Conservation (phyloP, 352 stramenopile genomes). For the Globisporangium uncinulatum region DNA sequence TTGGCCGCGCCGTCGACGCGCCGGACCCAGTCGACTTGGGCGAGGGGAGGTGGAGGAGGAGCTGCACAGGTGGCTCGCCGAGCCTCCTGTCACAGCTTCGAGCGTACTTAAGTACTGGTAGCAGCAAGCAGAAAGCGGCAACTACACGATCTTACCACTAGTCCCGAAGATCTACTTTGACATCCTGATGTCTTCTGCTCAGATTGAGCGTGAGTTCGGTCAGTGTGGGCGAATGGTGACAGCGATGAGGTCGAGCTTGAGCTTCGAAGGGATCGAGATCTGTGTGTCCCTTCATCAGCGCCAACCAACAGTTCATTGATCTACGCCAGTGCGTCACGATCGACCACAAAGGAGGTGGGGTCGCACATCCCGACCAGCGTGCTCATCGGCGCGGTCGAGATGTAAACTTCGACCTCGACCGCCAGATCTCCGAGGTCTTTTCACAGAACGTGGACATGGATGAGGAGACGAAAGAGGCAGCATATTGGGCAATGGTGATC, state of each 20-base stretch:
- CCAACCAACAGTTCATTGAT: no score
- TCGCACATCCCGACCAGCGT: no score
- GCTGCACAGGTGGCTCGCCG: not conserved
- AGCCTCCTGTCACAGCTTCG: not conserved
- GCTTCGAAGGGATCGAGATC: no score
- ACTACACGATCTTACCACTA: not conserved
- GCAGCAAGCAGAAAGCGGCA: not conserved
- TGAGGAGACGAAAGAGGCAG: no score
- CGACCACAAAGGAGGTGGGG: no score
- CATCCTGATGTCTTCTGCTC: conserved; percentile 6
- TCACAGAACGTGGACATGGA: no score
- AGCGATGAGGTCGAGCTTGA: not conserved
- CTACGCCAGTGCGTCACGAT: no score
- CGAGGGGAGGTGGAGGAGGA: not conserved
- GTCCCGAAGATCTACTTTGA: conserved; percentile 8
- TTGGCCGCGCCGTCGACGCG: not conserved
- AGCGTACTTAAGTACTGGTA: not conserved
- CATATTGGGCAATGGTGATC: no score
- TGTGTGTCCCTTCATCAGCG: not conserved
- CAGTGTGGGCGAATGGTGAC: conserved; percentile 10
- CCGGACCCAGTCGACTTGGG: not conserved
- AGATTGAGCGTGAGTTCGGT: conserved; percentile 14
- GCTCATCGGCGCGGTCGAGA: no score
- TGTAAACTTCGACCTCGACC: no score
- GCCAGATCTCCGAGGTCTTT: no score